Evolutionary conservation across 2,329 filamentous ascomycete genomes (phyloP), one percentile per base, ranked within the genome.

Genomic region (Lasiodiplodia hormozganensis): DNA sequence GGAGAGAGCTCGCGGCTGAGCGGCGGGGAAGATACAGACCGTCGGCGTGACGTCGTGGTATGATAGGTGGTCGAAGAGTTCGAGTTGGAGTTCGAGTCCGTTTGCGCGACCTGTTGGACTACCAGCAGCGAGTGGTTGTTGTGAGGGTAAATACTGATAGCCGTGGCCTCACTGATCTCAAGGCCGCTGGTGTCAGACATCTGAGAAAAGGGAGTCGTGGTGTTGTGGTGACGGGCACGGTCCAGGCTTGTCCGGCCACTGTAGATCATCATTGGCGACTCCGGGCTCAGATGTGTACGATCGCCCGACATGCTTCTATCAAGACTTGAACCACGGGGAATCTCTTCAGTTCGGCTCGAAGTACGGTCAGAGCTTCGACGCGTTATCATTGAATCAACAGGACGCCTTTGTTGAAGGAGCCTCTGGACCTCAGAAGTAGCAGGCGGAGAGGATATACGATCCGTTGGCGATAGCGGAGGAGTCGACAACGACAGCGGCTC

Each of bases 111-210:
- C 67, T 87, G 85, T 72, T 90, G 85, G n/a, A 90, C 85, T n/a
- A 90, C 77, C n/a, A 90, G 79, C 5, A 90, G 77, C 7, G 87
- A 89, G 53, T 87, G 80, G 71, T 90, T 90, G 76, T 88, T 88
- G 76, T 90, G 88, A 2, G 88, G 84, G 70, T 85, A 89, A 40
- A 89, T 84, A 69, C 82, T 86, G 16, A 90, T 82, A 12, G 86
- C 87, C 52, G 82, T 88, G 11, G 88, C 88, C 75, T 90, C 87
- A 69, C 83, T 86, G 65, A 90, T 83, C 76, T 90, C 88, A 12
- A 86, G 78, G 1, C 80, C 77, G 0, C 85, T 85, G 0, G 85
- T 87, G 53, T 82, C 72, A 71, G 85, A 70, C 78, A 79, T 71
- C 79, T 83, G 68, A 76, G 87, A 74, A 62, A 84, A 84, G 0